phyloP scores from a whole-genome alignment of 2,329 filamentous ascomycete genomes.

The Ophiocordyceps sinensis region DNA sequence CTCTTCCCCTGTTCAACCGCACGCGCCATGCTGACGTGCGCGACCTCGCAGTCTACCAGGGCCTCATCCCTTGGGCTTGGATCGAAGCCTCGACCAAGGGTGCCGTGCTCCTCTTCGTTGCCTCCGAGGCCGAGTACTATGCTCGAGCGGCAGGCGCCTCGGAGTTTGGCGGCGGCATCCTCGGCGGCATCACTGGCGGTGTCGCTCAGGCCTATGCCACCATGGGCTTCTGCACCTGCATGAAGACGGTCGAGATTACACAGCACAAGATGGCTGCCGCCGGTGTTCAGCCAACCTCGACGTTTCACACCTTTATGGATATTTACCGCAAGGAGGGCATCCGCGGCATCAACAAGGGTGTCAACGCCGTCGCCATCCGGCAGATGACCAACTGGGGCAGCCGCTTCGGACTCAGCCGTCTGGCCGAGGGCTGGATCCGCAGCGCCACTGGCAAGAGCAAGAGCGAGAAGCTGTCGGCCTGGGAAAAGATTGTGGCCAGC shows the following conservation, averaged over 20 bases:
- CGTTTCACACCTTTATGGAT: constrained; percentile 89
- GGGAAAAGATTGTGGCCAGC: constrained; percentile 82
- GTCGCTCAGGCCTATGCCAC: constrained; percentile 97
- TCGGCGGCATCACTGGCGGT: constrained; percentile 84
- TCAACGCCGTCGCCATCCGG: constrained; percentile 95
- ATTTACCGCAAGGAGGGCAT: constrained; percentile 95
- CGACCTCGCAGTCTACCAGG: constrained; percentile 71
- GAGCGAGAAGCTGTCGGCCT: constrained; percentile 58
- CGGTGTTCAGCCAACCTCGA: constrained; percentile 76
- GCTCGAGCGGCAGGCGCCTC: constrained; percentile 69
- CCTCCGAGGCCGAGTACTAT: constrained; percentile 94
- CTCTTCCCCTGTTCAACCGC: not conserved
- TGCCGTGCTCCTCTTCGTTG: constrained; percentile 96
- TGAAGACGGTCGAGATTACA: constrained; percentile 99
- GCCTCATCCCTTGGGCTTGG: constrained; percentile 99
- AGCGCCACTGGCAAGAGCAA: constrained; percentile 64
- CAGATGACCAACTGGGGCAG: constrained; percentile 99
- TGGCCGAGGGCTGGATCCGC: constrained; percentile 83
- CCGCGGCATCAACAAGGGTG: constrained; percentile 91
- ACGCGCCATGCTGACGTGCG: constrained; percentile 3
- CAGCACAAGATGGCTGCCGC: constrained; percentile 84
- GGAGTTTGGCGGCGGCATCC: constrained; percentile 80
- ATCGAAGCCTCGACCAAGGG: constrained; percentile 99
- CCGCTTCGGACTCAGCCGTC: constrained; percentile 82
- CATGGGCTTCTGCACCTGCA: constrained; percentile 99